Evolutionary conservation across 2,329 filamentous ascomycete genomes (phyloP).

Genomic region (Penicillium sumatraense): DNA sequence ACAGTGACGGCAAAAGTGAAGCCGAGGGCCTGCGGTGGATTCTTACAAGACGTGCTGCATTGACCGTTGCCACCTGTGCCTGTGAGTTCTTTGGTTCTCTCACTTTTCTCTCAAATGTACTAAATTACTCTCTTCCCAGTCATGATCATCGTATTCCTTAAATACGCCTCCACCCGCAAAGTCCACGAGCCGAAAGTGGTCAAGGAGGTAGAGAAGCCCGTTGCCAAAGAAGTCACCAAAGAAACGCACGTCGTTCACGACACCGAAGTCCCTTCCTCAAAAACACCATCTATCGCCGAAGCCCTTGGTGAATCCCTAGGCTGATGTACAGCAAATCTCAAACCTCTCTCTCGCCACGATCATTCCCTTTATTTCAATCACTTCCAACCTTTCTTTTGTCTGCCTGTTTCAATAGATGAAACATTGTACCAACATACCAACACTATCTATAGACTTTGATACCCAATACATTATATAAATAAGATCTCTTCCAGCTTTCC

Average conservation of each 20-base stretch:
- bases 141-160: constrained; percentile 54
- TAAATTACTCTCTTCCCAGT: constrained; percentile 34
- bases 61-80: constrained; percentile 60
- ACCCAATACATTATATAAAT: constrained; percentile 9
- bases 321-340: constrained; percentile 15
- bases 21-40: constrained; percentile 93
- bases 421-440: constrained; percentile 20
- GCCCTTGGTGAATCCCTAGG: constrained; percentile 37
- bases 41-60: constrained; percentile 66
- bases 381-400: constrained; percentile 17
- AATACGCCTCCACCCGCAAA: constrained; percentile 48
- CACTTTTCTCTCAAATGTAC: too few species aligned
- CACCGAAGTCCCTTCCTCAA: constrained; percentile 14
- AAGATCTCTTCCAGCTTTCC: neutral
- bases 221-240: constrained; percentile 32
- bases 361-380: too few species aligned
- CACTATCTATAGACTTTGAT: constrained; percentile 20
- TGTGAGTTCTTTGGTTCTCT: constrained; percentile 40
- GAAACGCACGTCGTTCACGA: constrained; percentile 30
- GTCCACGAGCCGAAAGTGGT: constrained; percentile 39
- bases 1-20: constrained; percentile 87
- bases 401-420: neutral
- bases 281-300: constrained; percentile 18
- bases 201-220: constrained; percentile 36
- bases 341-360: too few species aligned